Base-by-base conservation (phyloP, 331 rosid species). In the Malus hybrid region DNA sequence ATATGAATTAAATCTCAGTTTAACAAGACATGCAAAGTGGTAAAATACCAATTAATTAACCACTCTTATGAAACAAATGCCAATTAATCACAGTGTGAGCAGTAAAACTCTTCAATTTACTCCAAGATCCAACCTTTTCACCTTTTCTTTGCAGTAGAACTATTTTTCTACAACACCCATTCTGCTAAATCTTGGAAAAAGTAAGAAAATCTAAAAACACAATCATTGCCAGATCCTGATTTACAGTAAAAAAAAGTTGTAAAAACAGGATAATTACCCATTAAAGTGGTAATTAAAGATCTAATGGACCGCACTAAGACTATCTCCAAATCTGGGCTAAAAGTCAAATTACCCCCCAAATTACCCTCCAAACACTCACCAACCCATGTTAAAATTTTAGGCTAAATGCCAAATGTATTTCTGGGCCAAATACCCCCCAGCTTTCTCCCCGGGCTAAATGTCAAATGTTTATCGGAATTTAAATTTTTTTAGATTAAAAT, bases 191-290 rank as follows among this genome's bases (percentile, higher is more conserved):
- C 75, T 69, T 67, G 39, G 77, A 31, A 75, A 33, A 32, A 61
- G 65, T 24, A 42, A 77, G 61, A 55, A 46, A 42, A 42, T 42
- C 48, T 42, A 42, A 10, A 18, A 13, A 48, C 60, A 29, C 50
- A 31, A 24, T 24, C 34, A 67, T 42, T 42, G 74, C 29, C 85
- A 85, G 90, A 91, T 88, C 90, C 84, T 82, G 52, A 60, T 65
- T 48, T 34, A 80, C 71, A 75, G 57, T 52, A 52, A 42, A 42
- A 33, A 52, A 50, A 34, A 55, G 4, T 52, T 52, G 57, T 46
- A 68, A 33, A 13, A 69, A 48, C 36, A 4, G 33, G 36, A 63
- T 33, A 34, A 7, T 33, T n/a, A 16, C 4, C 44, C 39, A 60
- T 24, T 59, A 42, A 42, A 42, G 48, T 42, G 48, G 48, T 42